phyloP scores from a whole-genome alignment of 2,329 filamentous ascomycete species.

The Massarina eburnea region DNA sequence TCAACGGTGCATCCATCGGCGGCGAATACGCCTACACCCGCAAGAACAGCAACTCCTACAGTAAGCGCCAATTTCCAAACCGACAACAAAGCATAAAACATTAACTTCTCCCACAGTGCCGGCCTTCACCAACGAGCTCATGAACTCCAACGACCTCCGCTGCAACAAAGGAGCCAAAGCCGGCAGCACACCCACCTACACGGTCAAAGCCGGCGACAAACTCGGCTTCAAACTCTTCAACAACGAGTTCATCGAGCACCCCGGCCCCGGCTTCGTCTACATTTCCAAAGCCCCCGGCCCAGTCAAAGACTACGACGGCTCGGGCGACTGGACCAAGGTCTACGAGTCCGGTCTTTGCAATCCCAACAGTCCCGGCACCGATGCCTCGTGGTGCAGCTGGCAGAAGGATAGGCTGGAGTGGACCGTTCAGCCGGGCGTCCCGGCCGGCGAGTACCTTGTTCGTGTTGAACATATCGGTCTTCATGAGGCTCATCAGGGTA shows the following conservation, averaged over 20 bases:
- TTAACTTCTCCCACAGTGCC: too few species aligned
- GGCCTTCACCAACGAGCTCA: slow-evolving; percentile 29
- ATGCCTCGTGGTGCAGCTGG: slow-evolving; percentile 38
- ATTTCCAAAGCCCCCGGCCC: slow-evolving; percentile 58
- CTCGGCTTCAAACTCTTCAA: slow-evolving; percentile 55
- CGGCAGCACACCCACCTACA: slow-evolving; percentile 39
- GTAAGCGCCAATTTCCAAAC: too few species aligned
- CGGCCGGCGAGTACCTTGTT: slow-evolving; percentile 44
- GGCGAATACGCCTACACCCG: slow-evolving; percentile 39
- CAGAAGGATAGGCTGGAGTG: slow-evolving; percentile 48
- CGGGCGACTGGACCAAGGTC: slow-evolving; percentile 49
- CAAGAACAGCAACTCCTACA: slow-evolving; percentile 41
- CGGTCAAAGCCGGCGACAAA: slow-evolving; percentile 49
- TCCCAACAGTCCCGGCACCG: slow-evolving; percentile 22
- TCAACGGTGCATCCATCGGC: slow-evolving; percentile 33
- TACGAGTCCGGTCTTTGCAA: slow-evolving; percentile 32
- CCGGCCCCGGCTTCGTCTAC: slow-evolving; percentile 42
- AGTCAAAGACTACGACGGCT: slow-evolving; percentile 68
- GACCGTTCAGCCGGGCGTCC: slow-evolving; percentile 45
- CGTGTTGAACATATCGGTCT: slow-evolving; percentile 40
- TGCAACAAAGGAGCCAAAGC: slow-evolving; percentile 40
- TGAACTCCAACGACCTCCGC: slow-evolving; percentile 37
- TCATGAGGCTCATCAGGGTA: slow-evolving; percentile 32
- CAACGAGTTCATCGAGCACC: slow-evolving; percentile 50
- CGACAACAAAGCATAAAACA: too few species aligned